Evolutionary conservation across 2,329 filamentous ascomycete species (phyloP).

Genomic region (Setomelanomma holmii): DNA sequence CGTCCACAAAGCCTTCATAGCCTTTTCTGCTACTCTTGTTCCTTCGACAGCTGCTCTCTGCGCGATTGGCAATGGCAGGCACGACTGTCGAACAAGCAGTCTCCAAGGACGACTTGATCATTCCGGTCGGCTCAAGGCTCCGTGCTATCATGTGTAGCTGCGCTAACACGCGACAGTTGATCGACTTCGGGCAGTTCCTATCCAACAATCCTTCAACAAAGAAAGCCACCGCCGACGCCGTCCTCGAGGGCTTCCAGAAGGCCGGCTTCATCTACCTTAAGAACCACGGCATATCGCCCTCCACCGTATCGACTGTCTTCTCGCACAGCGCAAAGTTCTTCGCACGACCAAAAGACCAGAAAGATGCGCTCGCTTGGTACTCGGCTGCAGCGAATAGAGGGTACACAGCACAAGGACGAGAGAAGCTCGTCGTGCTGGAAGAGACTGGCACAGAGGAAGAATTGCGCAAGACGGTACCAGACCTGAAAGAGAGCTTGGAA

Average conservation of each 20-base stretch:
- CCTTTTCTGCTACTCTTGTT: no score
- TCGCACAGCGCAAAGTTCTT: slow-evolving; percentile 51
- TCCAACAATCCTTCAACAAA: slow-evolving; percentile 67
- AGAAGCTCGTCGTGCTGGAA: slow-evolving; percentile 49
- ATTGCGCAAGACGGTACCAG: slow-evolving; percentile 45
- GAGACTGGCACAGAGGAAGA: slow-evolving; percentile 46
- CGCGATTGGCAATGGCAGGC: slow-evolving; percentile 1
- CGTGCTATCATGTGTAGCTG: neutral
- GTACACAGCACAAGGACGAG: slow-evolving; percentile 55
- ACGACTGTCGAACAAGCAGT: slow-evolving; percentile 36
- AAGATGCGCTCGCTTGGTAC: slow-evolving; percentile 51
- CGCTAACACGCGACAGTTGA: slow-evolving; percentile 61
- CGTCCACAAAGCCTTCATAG: neutral
- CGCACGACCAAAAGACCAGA: slow-evolving; percentile 45
- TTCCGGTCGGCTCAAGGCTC: slow-evolving; percentile 34
- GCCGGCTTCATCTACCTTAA: slow-evolving; percentile 90
- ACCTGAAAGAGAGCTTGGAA: slow-evolving; percentile 66
- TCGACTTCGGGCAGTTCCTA: slow-evolving; percentile 79
- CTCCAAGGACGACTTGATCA: slow-evolving; percentile 43
- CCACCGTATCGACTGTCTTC: slow-evolving; percentile 69
- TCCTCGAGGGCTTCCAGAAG: slow-evolving; percentile 81
- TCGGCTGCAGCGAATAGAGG: slow-evolving; percentile 58
- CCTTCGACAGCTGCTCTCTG: neutral
- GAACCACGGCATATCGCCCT: slow-evolving; percentile 73
- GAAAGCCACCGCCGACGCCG: slow-evolving; percentile 70